Percentiles rank a stretch among this genome's conserved stretches.
phyloP scores from a whole-genome alignment of 2,329 filamentous ascomycete genomes.

The Epichloe coenophiala region DNA sequence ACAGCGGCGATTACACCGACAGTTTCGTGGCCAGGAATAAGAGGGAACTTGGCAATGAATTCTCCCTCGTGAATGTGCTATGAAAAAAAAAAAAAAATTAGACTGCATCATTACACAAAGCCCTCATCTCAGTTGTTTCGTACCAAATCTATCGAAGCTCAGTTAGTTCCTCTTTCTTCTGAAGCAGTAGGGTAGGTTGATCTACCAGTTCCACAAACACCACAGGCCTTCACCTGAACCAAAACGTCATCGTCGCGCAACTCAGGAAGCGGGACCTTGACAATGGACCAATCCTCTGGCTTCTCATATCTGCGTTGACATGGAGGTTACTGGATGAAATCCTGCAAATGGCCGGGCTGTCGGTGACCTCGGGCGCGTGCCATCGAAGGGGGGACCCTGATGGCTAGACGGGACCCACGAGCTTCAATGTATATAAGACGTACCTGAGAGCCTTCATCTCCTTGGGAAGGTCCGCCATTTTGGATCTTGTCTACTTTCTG shows the following conservation, averaged over 20 bases:
- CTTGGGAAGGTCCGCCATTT: constrained; percentile 30
- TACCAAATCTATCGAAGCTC: constrained; percentile 23
- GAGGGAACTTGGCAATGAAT: constrained; percentile 49
- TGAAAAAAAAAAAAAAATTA: background rate
- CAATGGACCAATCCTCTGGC: constrained; percentile 46
- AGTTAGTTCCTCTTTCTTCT: background rate
- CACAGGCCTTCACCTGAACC: constrained; percentile 54
- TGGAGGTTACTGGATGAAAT: background rate
- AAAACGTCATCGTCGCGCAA: constrained; percentile 47
- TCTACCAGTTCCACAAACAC: constrained; percentile 45
- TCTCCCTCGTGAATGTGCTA: constrained; percentile 54
- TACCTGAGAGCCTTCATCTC: constrained; percentile 51
- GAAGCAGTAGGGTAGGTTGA: constrained; percentile 7
- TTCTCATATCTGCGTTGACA: constrained; percentile 37
- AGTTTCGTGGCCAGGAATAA: constrained; percentile 57
- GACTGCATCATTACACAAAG: background rate
- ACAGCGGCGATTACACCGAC: constrained; percentile 49
- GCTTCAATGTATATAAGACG: constrained; percentile 12
- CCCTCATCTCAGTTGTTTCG: background rate
- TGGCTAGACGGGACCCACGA: constrained; percentile 6
- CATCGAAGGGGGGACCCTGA: constrained; percentile 8
- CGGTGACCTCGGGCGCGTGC: background rate
- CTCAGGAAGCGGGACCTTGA: constrained; percentile 47
- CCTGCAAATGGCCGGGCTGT: background rate
- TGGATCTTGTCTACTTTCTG: background rate